phyloP scores from a whole-genome alignment of 495 filamentous ascomycete species.

The Daldinia decipiens region DNA sequence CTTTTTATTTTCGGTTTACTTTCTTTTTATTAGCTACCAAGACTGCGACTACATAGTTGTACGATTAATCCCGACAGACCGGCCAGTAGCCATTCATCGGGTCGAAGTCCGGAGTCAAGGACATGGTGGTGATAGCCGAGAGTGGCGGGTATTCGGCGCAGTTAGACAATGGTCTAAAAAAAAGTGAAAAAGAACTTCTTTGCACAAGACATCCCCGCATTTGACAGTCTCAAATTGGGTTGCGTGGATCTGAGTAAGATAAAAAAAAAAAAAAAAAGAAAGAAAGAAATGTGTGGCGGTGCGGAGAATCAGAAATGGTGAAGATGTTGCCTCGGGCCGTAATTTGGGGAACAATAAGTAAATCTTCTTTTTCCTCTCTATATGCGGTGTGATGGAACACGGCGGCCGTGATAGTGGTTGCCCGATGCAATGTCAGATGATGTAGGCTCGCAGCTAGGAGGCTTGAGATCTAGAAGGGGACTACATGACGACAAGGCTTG shows the following conservation, averaged over 20 bases:
- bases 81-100: background rate
- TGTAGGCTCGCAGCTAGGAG: conserved; percentile 6
- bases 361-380: background rate
- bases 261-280: background rate
- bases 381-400: conserved; percentile 30
- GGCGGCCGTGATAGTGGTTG: conserved; percentile 13
- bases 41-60: background rate
- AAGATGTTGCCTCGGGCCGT: background rate
- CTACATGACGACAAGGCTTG: conserved; percentile 14
- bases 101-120: background rate
- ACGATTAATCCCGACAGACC: background rate
- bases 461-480: conserved; percentile 26
- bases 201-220: conserved; percentile 17
- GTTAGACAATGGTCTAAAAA: background rate
- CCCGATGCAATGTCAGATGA: conserved; percentile 25
- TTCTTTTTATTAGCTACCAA: background rate
- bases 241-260: conserved; percentile 17
- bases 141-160: background rate
- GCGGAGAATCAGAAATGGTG: conserved; percentile 8
- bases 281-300: conserved; percentile 18
- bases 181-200: background rate
- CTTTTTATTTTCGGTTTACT: background rate
- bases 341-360: background rate
- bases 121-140: background rate
- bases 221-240: conserved; percentile 12